phyloP scores from a whole-genome alignment of 495 filamentous ascomycete genomes.

The Rhypophila decipiens region DNA sequence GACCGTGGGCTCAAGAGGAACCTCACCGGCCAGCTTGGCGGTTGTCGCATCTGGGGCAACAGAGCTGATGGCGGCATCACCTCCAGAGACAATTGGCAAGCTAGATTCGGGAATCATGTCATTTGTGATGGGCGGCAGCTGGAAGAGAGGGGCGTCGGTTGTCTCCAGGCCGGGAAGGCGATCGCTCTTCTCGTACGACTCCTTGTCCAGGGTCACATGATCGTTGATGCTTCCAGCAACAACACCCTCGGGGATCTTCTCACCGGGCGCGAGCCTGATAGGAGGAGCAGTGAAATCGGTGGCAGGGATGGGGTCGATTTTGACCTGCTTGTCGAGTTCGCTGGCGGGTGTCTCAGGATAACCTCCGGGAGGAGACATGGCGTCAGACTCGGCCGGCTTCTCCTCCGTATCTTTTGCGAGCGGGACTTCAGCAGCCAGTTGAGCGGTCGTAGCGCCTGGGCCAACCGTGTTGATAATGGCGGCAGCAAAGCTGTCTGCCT shows the following conservation, averaged over 20 bases:
- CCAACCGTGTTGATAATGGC: constrained; percentile 62
- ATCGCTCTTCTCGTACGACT: constrained; percentile 75
- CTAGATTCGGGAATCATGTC: constrained; percentile 83
- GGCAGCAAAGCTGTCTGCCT: constrained; percentile 28
- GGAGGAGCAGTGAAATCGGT: constrained; percentile 74
- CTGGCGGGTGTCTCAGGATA: constrained; percentile 70
- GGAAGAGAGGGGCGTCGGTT: too few species aligned
- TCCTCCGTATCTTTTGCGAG: too few species aligned
- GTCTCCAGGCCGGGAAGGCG: constrained; percentile 48
- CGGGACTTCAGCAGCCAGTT: constrained; percentile 63
- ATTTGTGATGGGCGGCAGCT: constrained; percentile 55
- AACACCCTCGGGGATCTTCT: constrained; percentile 62
- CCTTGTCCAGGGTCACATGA: constrained; percentile 69
- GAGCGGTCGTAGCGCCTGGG: constrained; percentile 65
- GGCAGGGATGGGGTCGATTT: constrained; percentile 71
- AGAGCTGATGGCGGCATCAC: constrained; percentile 58
- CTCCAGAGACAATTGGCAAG: constrained; percentile 56
- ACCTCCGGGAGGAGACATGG: constrained; percentile 64
- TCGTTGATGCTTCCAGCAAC: constrained; percentile 48
- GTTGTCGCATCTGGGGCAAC: constrained; percentile 66
- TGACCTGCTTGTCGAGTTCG: constrained; percentile 47
- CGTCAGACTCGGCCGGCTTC: too few species aligned
- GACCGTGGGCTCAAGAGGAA: constrained; percentile 53
- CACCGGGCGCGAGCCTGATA: constrained; percentile 69
- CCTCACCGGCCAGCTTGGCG: constrained; percentile 59